A percentile compares a stretch with the other conserved stretches of the same genome.
Conservation (phyloP, 352 stramenopile genomes). For the Pythium rhizo-oryzae region DNA sequence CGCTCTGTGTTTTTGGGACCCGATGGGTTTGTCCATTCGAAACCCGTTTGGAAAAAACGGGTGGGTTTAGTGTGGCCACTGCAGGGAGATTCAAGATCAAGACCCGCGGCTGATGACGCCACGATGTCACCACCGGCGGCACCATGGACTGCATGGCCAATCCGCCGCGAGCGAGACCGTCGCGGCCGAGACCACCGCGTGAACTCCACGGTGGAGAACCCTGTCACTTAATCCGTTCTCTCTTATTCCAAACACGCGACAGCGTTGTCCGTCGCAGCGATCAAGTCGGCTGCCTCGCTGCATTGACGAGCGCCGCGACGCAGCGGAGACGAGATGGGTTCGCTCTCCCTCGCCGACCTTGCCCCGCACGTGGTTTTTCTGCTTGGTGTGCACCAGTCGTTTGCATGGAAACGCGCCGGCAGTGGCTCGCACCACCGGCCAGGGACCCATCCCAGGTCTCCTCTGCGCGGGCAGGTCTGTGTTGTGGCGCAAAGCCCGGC, state of each 20-base stretch:
- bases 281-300: too few relatives aligned
- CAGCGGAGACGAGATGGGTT: slow-evolving; percentile 26
- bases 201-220: background rate
- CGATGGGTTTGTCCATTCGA: background rate
- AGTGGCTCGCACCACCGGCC: slow-evolving; percentile 14
- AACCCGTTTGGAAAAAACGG: background rate
- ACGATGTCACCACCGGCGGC: slow-evolving; percentile 22
- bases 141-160: slow-evolving; percentile 17
- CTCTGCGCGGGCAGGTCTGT: background rate
- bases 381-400: slow-evolving; percentile 35
- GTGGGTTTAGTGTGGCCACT: background rate
- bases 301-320: slow-evolving; percentile 8
- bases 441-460: background rate
- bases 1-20: background rate
- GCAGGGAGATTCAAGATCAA: slow-evolving; percentile 21
- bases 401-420: slow-evolving; percentile 22
- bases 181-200: background rate
- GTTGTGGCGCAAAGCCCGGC: slow-evolving; percentile 13
- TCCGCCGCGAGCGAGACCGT: slow-evolving; percentile 8
- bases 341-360: background rate
- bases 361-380: slow-evolving; percentile 22
- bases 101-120: slow-evolving; percentile 26
- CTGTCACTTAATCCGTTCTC: background rate
- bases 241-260: background rate
- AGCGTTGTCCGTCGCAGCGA: too few relatives aligned